Base-by-base conservation (phyloP, 306 rosid genomes). In the Ziziphus jujuba region DNA sequence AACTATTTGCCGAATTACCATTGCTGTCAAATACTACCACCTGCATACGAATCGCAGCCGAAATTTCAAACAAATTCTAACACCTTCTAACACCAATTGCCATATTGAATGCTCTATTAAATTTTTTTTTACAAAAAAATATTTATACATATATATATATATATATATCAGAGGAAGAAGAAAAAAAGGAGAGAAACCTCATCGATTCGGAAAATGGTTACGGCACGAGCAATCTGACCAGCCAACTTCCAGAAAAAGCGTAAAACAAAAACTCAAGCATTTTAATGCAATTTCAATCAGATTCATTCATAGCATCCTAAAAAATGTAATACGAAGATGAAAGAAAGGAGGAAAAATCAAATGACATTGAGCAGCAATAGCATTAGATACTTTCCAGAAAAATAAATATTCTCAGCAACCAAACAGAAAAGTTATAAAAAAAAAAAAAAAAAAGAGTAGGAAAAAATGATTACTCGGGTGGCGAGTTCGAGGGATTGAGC, bases 141-240 rank as follows among this genome's bases (percentile, higher is more conserved):
- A 17, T n/a, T n/a, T n/a, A n/a, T n/a, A n/a, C n/a, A n/a, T n/a
- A n/a, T n/a, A n/a, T n/a, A n/a, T n/a, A n/a, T n/a, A n/a, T n/a
- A n/a, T n/a, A n/a, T n/a, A n/a, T n/a, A n/a, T n/a, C n/a, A n/a
- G n/a, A 16, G 15, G 19, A 11, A 16, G 28, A 45, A 14, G 38
- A 40, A 25, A 40, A 38, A 22, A 4, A 34, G 58, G 25, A 74
- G 7, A 67, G 24, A 62, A 62, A 92, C 99, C 97, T 95, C 98
- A 21, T 90, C 81, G 70, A 93, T 84, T 77, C 95, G 88, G 72
- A 93, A 93, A 87, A 95, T 90, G 14, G 99, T 88, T 16, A 93
- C 91, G 7, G 99, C 99, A 28, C 99, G 99, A 59, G 99, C 96
- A 38, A 95, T 88, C 80, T 88, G 96, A 74, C 99, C 87, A 78